phyloP scores from a whole-genome alignment of 1,139 yeast species.

The Yamadazyma sp. region DNA sequence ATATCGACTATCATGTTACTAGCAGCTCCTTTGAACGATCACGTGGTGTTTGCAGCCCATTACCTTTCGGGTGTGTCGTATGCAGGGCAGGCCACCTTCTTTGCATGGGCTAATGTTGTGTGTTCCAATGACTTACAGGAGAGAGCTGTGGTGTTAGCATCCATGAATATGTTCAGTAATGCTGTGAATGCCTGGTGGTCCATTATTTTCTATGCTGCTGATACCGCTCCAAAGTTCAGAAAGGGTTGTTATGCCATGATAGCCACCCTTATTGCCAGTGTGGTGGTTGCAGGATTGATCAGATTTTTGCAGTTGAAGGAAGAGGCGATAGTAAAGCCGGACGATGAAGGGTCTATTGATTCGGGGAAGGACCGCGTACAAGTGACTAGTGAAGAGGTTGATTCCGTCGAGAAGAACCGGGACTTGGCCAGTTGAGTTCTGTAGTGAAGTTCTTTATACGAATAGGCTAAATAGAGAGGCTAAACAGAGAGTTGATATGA shows the following conservation, averaged over 20 bases:
- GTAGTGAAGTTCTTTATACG: no score
- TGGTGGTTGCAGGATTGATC: constrained; percentile 20
- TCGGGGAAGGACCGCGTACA: constrained; percentile 4
- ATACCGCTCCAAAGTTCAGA: constrained; percentile 48
- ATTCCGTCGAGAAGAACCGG: no score
- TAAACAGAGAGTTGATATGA: no score
- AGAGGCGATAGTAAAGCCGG: constrained; percentile 16
- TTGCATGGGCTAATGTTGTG: constrained; percentile 61
- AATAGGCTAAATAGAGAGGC: no score
- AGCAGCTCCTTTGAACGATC: constrained; percentile 29
- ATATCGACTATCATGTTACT: constrained; percentile 41
- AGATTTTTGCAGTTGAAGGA: constrained; percentile 38
- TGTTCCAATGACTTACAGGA: constrained; percentile 55
- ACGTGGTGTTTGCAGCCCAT: constrained; percentile 52
- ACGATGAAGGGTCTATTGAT: constrained; percentile 13
- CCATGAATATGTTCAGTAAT: constrained; percentile 64
- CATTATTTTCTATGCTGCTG: constrained; percentile 49
- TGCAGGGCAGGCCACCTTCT: constrained; percentile 59
- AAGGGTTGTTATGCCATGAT: constrained; percentile 59
- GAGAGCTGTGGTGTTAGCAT: constrained; percentile 57
- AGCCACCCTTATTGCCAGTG: constrained; percentile 42
- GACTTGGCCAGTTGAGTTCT: no score
- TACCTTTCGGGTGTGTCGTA: constrained; percentile 53
- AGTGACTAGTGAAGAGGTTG: constrained; percentile 4
- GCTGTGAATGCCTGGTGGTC: constrained; percentile 69